These are phyloP conservation scores for Rauvolfia tetraphylla DNA, from an alignment of 257 asterid genomes.

Conservation along the genomic window DNA sequence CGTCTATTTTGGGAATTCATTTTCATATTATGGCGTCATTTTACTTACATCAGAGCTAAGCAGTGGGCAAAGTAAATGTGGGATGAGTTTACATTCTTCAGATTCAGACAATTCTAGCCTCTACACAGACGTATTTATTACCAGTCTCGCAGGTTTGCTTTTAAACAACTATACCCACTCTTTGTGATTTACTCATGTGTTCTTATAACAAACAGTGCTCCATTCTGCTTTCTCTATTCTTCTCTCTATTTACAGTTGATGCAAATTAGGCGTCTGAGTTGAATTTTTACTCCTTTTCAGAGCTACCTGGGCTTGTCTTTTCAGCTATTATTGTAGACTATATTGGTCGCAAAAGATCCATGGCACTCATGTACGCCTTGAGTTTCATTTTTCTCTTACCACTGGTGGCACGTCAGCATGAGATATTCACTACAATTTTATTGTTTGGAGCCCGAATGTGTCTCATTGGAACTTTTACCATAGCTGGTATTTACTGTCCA, in stretches of 20 bases:
- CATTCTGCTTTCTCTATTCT: background rate
- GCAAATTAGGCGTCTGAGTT: background rate
- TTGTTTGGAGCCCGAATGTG: constrained; percentile 74
- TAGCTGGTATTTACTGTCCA: constrained; percentile 54
- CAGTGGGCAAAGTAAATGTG: constrained; percentile 50
- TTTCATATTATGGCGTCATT: constrained; percentile 68
- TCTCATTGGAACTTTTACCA: constrained; percentile 48
- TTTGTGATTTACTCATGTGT: no score
- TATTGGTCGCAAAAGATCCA: constrained; percentile 63
- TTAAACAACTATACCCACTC: background rate
- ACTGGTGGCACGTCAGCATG: constrained; percentile 39
- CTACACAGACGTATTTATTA: constrained; percentile 55
- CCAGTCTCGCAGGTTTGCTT: constrained; percentile 66
- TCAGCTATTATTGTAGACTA: constrained; percentile 61
- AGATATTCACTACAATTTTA: constrained; percentile 41
- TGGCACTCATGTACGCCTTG: constrained; percentile 47
- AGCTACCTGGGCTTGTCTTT: constrained; percentile 68
- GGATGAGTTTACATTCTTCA: constrained; percentile 17
- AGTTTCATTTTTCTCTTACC: constrained; percentile 53
- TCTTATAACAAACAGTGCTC: no score
- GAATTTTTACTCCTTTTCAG: constrained; percentile 34
- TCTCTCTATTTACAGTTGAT: background rate
- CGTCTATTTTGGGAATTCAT: constrained; percentile 54
- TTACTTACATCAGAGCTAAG: constrained; percentile 74
- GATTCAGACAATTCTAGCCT: constrained; percentile 34